Evolutionary conservation across 2,329 filamentous ascomycete genomes (phyloP).

Genomic region (Gyromitra esculenta): DNA sequence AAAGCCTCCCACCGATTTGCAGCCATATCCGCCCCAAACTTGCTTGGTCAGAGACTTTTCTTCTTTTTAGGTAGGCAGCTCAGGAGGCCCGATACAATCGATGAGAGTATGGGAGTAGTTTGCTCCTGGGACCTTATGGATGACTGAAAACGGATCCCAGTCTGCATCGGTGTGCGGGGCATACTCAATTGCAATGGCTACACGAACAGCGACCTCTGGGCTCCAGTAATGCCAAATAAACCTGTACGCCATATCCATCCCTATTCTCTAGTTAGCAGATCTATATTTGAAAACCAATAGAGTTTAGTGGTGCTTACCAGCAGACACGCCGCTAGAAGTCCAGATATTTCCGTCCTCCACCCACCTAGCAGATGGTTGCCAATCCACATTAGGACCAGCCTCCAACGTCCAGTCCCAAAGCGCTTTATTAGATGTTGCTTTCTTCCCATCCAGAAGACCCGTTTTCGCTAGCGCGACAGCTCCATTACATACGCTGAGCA

Average conservation of each 20-base stretch:
- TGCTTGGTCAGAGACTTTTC: neutral
- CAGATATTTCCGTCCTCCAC: slow-evolving; percentile 64
- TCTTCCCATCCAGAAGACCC: slow-evolving; percentile 62
- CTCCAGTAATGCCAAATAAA: slow-evolving; percentile 61
- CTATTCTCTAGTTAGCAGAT: slow-evolving; percentile 51
- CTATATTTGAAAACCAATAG: neutral
- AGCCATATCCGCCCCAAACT: neutral
- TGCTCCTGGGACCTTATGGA: slow-evolving; percentile 20
- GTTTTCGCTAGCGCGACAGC: slow-evolving; percentile 58
- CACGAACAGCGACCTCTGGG: slow-evolving; percentile 57
- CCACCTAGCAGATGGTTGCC: slow-evolving; percentile 63
- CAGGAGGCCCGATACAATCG: slow-evolving; percentile 22
- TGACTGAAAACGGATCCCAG: slow-evolving; percentile 36
- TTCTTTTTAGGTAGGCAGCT: neutral
- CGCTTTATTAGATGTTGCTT: slow-evolving; percentile 62
- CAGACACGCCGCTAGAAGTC: slow-evolving; percentile 63
- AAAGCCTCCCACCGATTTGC: neutral
- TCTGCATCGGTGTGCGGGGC: slow-evolving; percentile 21
- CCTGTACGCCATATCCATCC: slow-evolving; percentile 63
- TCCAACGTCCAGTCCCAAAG: slow-evolving; percentile 58
- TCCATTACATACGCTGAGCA: slow-evolving; percentile 61
- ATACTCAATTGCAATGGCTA: slow-evolving; percentile 58
- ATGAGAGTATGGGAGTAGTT: slow-evolving; percentile 3
- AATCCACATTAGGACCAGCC: slow-evolving; percentile 62
- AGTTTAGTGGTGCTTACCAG: slow-evolving; percentile 58